These are phyloP conservation scores for Penicillium sp. DNA, from an alignment of 2,329 filamentous ascomycete genomes.

Conservation along the genomic window DNA sequence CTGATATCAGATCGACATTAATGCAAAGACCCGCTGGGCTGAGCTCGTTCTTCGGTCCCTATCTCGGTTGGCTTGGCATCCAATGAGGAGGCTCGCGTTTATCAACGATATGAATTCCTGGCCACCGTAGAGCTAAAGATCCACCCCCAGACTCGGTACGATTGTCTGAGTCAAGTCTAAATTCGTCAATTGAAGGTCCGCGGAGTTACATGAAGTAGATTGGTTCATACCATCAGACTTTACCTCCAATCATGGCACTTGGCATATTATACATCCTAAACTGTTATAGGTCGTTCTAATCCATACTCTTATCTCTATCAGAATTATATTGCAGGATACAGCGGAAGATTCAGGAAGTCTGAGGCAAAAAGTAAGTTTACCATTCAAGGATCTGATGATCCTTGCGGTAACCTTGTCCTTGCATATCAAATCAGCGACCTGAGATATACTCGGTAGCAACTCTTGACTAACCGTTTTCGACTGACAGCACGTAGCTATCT, in stretches of 20 bases:
- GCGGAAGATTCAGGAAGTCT: background rate
- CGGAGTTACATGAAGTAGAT: constrained; percentile 15
- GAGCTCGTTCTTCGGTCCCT: constrained; percentile 8
- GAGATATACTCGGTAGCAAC: constrained; percentile 13
- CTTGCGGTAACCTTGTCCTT: background rate
- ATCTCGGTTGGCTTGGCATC: constrained; percentile 12
- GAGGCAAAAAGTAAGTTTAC: background rate
- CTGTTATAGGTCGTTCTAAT: constrained; percentile 7
- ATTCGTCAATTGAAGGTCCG: constrained; percentile 3
- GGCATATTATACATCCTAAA: background rate
- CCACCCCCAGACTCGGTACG: background rate
- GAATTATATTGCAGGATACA: background rate
- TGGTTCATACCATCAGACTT: background rate
- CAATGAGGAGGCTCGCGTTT: constrained; percentile 26
- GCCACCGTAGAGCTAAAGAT: background rate
- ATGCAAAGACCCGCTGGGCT: constrained; percentile 2
- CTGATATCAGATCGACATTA: constrained; percentile 3
- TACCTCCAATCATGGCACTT: background rate
- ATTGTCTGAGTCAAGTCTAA: background rate
- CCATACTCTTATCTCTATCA: constrained; percentile 14
- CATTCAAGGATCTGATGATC: background rate
- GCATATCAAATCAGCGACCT: constrained; percentile 16
- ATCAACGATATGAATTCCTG: constrained; percentile 16
- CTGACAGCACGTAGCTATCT: background rate
- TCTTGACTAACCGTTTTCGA: constrained; percentile 3